phyloP scores from a whole-genome alignment of 192 early-diverging fungal species.

The Allomyces arbusculus region DNA sequence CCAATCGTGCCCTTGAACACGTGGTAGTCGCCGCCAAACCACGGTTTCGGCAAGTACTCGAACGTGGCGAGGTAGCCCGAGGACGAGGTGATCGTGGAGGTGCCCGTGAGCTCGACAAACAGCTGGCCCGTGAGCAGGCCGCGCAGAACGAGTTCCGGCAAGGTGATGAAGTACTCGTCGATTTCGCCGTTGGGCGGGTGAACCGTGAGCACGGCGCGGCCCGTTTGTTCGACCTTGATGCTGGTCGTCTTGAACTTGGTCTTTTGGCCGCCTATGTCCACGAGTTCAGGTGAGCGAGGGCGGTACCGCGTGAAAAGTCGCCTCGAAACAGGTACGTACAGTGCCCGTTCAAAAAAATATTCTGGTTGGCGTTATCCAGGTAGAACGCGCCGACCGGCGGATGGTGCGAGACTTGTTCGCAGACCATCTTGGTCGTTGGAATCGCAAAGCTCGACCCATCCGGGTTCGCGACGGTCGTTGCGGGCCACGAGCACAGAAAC shows the following conservation, averaged over 20 bases:
- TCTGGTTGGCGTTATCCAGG: constrained; percentile 34
- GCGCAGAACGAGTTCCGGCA: constrained; percentile 52
- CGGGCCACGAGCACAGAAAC: constrained; percentile 38
- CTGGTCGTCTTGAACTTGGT: constrained; percentile 53
- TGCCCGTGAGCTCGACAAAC: constrained; percentile 41
- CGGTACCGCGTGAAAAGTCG: background rate
- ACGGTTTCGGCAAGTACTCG: constrained; percentile 51
- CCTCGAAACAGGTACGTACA: constrained; percentile 17
- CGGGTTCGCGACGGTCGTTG: constrained; percentile 13
- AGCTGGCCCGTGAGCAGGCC: constrained; percentile 45
- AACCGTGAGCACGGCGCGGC: constrained; percentile 46
- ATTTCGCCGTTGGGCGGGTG: constrained; percentile 9
- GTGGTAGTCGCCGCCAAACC: constrained; percentile 61
- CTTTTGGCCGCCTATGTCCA: constrained; percentile 31
- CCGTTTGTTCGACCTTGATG: constrained; percentile 56
- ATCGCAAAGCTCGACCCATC: background rate
- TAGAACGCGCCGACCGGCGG: constrained; percentile 49
- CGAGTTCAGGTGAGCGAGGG: background rate
- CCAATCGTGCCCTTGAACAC: constrained; percentile 10
- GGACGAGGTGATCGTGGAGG: constrained; percentile 29
- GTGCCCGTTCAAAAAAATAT: constrained; percentile 38
- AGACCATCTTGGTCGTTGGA: constrained; percentile 22
- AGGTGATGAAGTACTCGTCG: constrained; percentile 49
- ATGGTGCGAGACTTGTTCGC: constrained; percentile 53
- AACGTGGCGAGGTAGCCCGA: constrained; percentile 34